Evolutionary conservation across 345 rosid species (phyloP).

Genomic region (Crucihimalaya himalaica): DNA sequence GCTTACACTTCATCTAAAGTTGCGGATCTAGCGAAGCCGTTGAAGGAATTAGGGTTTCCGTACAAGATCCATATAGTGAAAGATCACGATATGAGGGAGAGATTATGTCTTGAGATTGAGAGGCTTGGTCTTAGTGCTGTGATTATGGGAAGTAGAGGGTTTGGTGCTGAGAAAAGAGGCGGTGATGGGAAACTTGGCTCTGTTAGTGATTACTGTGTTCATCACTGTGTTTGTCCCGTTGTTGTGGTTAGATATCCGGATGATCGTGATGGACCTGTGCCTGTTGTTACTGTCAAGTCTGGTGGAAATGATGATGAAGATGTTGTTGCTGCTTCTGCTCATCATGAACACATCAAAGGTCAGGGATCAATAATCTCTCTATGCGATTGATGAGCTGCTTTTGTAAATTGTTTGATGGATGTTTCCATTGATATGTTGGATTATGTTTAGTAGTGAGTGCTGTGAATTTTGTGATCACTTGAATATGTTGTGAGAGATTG

Average conservation of each 20-base stretch:
- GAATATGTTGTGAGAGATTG: constrained; percentile 14
- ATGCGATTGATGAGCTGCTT: constrained; percentile 8
- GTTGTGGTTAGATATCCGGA: constrained; percentile 61
- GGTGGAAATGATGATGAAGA: constrained; percentile 30
- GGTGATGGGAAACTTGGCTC: constrained; percentile 73
- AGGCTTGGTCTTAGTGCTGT: constrained; percentile 77
- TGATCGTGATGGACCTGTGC: constrained; percentile 41
- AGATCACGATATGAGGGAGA: constrained; percentile 89
- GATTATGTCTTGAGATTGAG: constrained; percentile 89
- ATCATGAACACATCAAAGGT: constrained; percentile 45
- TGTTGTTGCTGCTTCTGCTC: constrained; percentile 23
- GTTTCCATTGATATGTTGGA: constrained; percentile 4
- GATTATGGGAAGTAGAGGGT: constrained; percentile 89
- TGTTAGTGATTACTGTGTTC: constrained; percentile 88
- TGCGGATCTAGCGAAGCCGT: constrained; percentile 66
- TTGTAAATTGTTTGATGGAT: constrained; percentile 7
- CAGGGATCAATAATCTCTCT: background rate
- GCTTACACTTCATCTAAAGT: constrained; percentile 57
- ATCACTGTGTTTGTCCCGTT: constrained; percentile 86
- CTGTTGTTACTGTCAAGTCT: constrained; percentile 36
- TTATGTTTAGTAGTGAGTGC: constrained; percentile 11
- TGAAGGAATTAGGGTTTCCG: constrained; percentile 65
- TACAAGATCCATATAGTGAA: constrained; percentile 78
- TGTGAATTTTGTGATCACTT: constrained; percentile 7
- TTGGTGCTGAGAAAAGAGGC: constrained; percentile 58